Conservation (phyloP, 805 yeast genomes). For the Hanseniaspora guilliermondii region DNA sequence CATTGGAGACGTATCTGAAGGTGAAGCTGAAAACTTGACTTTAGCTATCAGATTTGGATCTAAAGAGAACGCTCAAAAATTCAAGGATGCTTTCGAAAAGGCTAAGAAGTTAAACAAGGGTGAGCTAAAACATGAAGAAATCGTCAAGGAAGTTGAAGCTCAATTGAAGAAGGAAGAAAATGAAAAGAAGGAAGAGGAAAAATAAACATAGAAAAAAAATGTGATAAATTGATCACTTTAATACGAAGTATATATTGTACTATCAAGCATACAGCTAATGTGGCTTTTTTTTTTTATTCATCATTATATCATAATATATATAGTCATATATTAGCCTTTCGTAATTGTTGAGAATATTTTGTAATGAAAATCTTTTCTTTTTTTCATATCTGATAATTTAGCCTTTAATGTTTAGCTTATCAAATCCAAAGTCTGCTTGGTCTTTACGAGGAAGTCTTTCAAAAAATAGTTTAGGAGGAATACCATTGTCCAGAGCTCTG, state of each 20-base stretch:
- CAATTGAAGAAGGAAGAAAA: constrained; percentile 12
- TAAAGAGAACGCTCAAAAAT: constrained; percentile 87
- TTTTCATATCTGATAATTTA: neutral
- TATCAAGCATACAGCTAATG: neutral
- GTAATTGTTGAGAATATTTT: too few relatives aligned
- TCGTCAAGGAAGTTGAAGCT: constrained; percentile 7
- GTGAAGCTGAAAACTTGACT: constrained; percentile 89
- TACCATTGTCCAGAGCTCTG: constrained; percentile 67
- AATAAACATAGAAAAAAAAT: neutral
- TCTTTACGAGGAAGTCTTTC: constrained; percentile 34
- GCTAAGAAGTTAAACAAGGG: constrained; percentile 62
- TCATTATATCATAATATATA: neutral
- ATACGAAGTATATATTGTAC: neutral
- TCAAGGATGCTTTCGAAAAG: constrained; percentile 80
- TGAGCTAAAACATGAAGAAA: constrained; percentile 12
- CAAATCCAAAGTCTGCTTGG: constrained; percentile 28
- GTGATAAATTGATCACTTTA: neutral
- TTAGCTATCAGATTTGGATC: constrained; percentile 90
- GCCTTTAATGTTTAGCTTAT: neutral
- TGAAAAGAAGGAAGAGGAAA: constrained; percentile 11
- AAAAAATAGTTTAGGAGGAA: constrained; percentile 58
- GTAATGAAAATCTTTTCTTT: too few relatives aligned
- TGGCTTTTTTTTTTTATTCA: neutral
- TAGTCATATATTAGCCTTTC: too few relatives aligned
- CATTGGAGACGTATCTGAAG: constrained; percentile 90